Evolutionary conservation across 352 stramenopile species (phyloP), one percentile per base, ranked within the genome.

Genomic region (Globisporangium parvum): DNA sequence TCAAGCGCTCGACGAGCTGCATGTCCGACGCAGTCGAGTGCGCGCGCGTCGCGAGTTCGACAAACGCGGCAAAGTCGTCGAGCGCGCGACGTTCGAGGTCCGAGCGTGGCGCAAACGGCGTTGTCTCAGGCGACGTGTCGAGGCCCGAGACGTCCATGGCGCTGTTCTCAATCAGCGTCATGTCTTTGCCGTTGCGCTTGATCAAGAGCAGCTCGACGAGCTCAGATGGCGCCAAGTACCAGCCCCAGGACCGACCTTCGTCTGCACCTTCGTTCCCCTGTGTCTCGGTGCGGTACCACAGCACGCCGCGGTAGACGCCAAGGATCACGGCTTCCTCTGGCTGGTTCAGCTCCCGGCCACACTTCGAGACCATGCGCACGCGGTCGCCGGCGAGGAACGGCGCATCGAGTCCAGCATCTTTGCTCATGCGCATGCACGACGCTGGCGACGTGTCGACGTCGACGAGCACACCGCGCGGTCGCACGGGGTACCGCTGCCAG

Each of bases 221-320:
- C 57, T 99, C 96, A 47, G 77, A 93, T 62, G 96, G 70, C 44
- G 96, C 88, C 78, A 93, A 98, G 63, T 97, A 98, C 95, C 96
- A 99, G 6, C 93, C 89, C 94, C 87, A 98, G 55, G 74, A 80
- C 61, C 66, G 97, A 41, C 80, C 88, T 92, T 95, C 86, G 44
- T 95, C 86, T 10, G 93, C 90, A 37, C 95, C 95, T 81, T 98
- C 95, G 51, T 95, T 98, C 54, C 96, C 96, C 69, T 98, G 96
- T 11, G 91, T 98, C 60, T 98, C 90, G 12, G 97, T 94, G 20
- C 83, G 77, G 47, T 98, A 99, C 82, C 94, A 99, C 17, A 99
- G 62, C 37, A 85, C 85, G 1, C 84, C 85, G 55, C 96, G 83
- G 61, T 97, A 97, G 5, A 92, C 80, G 58, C 86, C 96, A 21